Evolutionary conservation across 2,329 filamentous ascomycete species (phyloP), one percentile per base, ranked within the genome.

Genomic region (Colletotrichum eremochloae): DNA sequence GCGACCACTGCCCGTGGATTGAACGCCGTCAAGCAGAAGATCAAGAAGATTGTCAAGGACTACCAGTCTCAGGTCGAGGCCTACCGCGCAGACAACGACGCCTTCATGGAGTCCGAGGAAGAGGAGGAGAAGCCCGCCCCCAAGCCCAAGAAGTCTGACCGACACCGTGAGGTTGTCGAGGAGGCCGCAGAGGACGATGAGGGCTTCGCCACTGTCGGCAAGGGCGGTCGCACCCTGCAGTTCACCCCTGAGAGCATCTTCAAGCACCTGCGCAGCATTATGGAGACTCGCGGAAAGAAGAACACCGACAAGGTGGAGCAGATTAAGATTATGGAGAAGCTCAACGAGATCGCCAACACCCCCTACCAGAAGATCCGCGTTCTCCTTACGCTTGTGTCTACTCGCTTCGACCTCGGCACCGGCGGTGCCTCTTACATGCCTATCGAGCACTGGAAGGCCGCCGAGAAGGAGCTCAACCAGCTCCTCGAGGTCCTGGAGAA

Each of bases 41-140:
- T 99, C 87, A 95, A 96, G 90, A 98, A 98, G 90, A 96, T 96
- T 86, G 97, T 96, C 89, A 97, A 97, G 86, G 96, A 98, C 75
- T 96, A 96, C 85, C 90, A 94, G 80, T 87, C 89, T 74, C 94
- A 97, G 80, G 92, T 99, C 78, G 94, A 97, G 77, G 89, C 92
- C 75, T 99, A 96, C 86, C 89, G 93, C 76, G 92, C 90, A 75
- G 91, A 97, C 82, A 94, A 96, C 83, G 94, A 96, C 75, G 91
- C 86, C 24, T 98, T 92, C 84, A 95, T 98, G 93, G 91, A 93
- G 81, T 94, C 93, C 56, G 91, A 95, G 31, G 92, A 94, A 64
- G 93, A 95, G 75, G 92, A 93, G 78, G 92, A 92, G 77, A 85
- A 83, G 46, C 84, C 85, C 38, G 83, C 85, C 18, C 83, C 84